These are phyloP conservation scores for Sanghuangporus weigelae DNA, from an alignment of 1,284 basidiomycete genomes.

Conservation along the genomic window DNA sequence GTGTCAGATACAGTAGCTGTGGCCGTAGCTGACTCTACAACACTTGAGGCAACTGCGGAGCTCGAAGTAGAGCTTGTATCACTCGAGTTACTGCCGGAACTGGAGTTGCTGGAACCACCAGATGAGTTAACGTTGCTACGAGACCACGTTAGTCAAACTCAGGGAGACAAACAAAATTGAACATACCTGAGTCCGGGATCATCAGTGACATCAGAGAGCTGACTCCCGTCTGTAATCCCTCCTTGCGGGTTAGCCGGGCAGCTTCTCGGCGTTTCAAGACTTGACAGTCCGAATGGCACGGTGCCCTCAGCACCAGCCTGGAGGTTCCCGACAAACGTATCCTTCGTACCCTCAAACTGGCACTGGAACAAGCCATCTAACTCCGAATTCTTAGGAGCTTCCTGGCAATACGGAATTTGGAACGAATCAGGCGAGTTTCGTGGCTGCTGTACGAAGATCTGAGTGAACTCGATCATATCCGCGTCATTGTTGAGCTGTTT, in stretches of 20 bases:
- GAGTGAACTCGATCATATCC: constrained; percentile 52
- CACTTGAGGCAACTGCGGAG: not conserved
- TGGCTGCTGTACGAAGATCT: constrained; percentile 58
- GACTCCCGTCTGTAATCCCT: constrained; percentile 26
- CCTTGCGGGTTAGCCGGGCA: constrained; percentile 43
- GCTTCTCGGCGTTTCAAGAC: constrained; percentile 39
- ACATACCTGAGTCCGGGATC: constrained; percentile 21
- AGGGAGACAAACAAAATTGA: not conserved
- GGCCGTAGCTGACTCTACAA: not conserved
- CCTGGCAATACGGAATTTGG: constrained; percentile 46
- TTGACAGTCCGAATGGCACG: constrained; percentile 39
- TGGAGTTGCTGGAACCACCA: constrained; percentile 2
- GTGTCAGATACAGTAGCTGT: not conserved
- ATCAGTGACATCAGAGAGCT: constrained; percentile 21
- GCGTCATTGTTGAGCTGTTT: constrained; percentile 49
- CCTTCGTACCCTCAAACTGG: constrained; percentile 45
- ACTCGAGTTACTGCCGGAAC: not conserved
- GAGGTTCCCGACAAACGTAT: constrained; percentile 38
- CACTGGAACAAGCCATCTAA: constrained; percentile 52
- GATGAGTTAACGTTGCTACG: not conserved
- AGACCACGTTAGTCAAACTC: not conserved
- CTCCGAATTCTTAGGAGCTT: constrained; percentile 42
- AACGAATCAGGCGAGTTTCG: constrained; percentile 43
- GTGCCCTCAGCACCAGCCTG: constrained; percentile 37
- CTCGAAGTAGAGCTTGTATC: constrained; percentile 30